Conservation (phyloP, 495 filamentous ascomycete species). For the Aspergillus carlsbadensis region DNA sequence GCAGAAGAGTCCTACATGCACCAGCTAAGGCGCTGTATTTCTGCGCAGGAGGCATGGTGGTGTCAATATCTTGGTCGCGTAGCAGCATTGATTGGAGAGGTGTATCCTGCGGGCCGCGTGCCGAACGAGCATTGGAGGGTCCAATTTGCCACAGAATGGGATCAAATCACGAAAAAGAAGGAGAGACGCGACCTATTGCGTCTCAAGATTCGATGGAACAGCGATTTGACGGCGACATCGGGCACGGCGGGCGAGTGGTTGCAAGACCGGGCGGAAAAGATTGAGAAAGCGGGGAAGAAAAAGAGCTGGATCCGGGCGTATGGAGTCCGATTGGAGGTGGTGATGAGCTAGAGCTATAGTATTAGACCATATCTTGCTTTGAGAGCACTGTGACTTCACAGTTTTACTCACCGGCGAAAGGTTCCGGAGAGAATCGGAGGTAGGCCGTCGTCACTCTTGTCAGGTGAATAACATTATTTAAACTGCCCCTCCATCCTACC, state of each 20-base stretch:
- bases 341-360: neutral
- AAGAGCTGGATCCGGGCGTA: constrained; percentile 51
- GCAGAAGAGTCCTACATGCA: constrained; percentile 41
- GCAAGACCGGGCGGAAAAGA: constrained; percentile 34
- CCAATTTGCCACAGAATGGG: constrained; percentile 31
- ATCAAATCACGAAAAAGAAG: constrained; percentile 24
- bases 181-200: constrained; percentile 26
- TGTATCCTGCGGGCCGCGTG: constrained; percentile 55
- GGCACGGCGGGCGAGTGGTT: constrained; percentile 30
- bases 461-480: constrained; percentile 1
- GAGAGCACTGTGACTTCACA: constrained; percentile 17
- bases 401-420: constrained; percentile 15
- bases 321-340: constrained; percentile 25
- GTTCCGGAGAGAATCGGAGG: constrained; percentile 9
- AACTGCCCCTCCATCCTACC: constrained; percentile 14
- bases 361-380: neutral
- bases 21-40: constrained; percentile 42
- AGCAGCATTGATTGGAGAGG: constrained; percentile 46
- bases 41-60: constrained; percentile 53
- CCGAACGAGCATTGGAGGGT: constrained; percentile 26
- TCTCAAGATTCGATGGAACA: constrained; percentile 30
- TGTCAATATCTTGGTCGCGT: constrained; percentile 55
- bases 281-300: constrained; percentile 60
- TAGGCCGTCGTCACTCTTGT: neutral
- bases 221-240: constrained; percentile 13